Base-by-base conservation (phyloP, 2,329 filamentous ascomycete species). In the Paracoccidioides lutzii region DNA sequence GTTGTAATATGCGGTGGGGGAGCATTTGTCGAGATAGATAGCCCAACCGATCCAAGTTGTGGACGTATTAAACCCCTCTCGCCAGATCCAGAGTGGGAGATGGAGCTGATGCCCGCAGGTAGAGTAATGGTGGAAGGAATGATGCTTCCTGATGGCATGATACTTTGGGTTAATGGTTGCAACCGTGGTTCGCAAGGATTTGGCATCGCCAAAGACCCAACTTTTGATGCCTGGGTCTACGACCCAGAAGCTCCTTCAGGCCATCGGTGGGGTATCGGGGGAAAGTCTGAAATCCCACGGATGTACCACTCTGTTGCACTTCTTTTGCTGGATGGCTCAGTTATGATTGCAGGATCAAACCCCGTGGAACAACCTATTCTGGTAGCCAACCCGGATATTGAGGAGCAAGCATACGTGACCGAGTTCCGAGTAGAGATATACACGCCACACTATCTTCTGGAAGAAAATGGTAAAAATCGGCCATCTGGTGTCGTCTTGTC, bases 401-500 rank as follows among this genome's bases (percentile, higher is more conserved):
- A 76, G 8, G 63, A 54, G 28, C 62, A 62, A 55, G 65, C 69
- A 46, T 83, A 72, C 64, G 71, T 76, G 15, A 83, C 80, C 1
- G 81, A 84, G 59, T 83, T 81, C 70, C 76, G 80, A 40, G 78
- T 82, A 45, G 81, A 84, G 64, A 78, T 76, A 55, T 83, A 81
- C 64, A 79, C 78, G 33, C 81, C 81, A 43, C 79, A 80, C 3
- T 84, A 84, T 62, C 74, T 83, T 15, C 70, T 73, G 49, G 79
- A 78, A 12, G 73, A 71, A 43, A 78, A 78, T 51, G 73, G 72
- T 2, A 65, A 67, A 33, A 70, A 64, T 50, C 73, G 80, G 49
- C 79, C 81, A 3, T 74, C 70, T 3, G 68, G 74, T 49, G 70
- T 82, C 52, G 57, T 60, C 3, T 66, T 82, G 14, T 75, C 74